A percentile compares a stretch with the other conserved stretches of the same genome.
Evolutionary conservation across 352 stramenopile species (phyloP).

Genomic region (Phytopythium boreale): DNA sequence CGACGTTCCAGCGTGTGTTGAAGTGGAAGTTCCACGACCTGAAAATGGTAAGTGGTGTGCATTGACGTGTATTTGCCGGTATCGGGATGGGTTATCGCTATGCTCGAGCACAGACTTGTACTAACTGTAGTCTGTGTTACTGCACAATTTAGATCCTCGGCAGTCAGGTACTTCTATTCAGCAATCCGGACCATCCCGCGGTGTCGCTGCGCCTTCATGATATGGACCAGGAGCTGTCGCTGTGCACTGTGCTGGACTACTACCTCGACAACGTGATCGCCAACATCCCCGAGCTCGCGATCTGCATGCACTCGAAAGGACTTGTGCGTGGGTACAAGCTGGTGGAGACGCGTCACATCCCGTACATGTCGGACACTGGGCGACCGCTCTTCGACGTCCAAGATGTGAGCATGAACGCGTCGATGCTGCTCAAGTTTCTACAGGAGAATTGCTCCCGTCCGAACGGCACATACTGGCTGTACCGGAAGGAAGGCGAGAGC

Average conservation of each 20-base stretch:
- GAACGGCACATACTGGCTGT: constrained; percentile 84
- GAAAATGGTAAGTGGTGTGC: constrained; percentile 58
- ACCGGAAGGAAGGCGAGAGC: constrained; percentile 76
- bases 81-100: not conserved
- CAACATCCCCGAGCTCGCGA: constrained; percentile 82
- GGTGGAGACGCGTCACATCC: constrained; percentile 79
- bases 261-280: constrained; percentile 88
- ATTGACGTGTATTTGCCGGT: not conserved
- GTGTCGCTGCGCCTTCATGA: constrained; percentile 85
- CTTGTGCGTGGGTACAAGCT: constrained; percentile 84
- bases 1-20: constrained; percentile 70
- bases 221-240: constrained; percentile 82
- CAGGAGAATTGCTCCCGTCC: constrained; percentile 81
- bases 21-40: constrained; percentile 88
- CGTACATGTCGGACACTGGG: constrained; percentile 63
- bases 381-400: constrained; percentile 78
- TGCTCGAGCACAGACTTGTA: not conserved
- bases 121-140: not conserved
- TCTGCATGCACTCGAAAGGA: constrained; percentile 87
- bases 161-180: constrained; percentile 82
- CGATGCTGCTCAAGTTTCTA: constrained; percentile 85
- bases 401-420: constrained; percentile 85
- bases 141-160: constrained; percentile 49
- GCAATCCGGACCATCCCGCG: constrained; percentile 76
- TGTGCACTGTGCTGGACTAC: constrained; percentile 82